Base-by-base conservation (phyloP, 306 rosid species). In the Erythrophleum fordii region DNA sequence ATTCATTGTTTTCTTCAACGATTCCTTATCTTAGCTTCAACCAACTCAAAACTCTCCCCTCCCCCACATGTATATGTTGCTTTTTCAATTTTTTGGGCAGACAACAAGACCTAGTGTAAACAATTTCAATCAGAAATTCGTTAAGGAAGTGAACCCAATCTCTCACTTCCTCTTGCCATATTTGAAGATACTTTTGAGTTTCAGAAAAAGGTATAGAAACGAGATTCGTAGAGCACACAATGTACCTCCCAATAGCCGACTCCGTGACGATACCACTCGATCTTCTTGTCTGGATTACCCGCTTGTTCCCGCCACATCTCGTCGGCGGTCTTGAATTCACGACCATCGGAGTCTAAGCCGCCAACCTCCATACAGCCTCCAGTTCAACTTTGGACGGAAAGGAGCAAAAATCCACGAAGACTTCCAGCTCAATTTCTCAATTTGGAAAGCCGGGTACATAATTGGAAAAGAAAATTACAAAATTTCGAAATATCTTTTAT, bases 291-390 rank as follows among this genome's bases (percentile, higher is more conserved):
- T 23, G 81, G 48, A 77, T 95, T 91, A 18, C 99, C 98, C 34
- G 83, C 84, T 46, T 93, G 90, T 72, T 95, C 99, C 11, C 22
- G 83, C 99, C 99, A 95, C 99, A 95, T 95, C 82, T 93, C 97
- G 29, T 86, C 92, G 52, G 96, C 92, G 66, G 75, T 91, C 45
- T 69, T 65, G 86, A 90, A 95, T 28, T 90, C 77, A 22, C 94
- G 90, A 78, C 99, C 99, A 25, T 86, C 83, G 41, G 91, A 86
- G 82, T 95, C 99, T 28, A 53, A 72, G 72, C 99, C 99, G 45
- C 80, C 88, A 75, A 72, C 52, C 61, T 93, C 92, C 97, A 95
- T 95, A 64, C 76, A 67, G 56, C 23, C 39, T 23, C 22, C 35
- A 64, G 25, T 42, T 61, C 16, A 20, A 61, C 68, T 41, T 56